Conservation (phyloP, 352 stramenopile species). For the Blastocystis sp. region DNA sequence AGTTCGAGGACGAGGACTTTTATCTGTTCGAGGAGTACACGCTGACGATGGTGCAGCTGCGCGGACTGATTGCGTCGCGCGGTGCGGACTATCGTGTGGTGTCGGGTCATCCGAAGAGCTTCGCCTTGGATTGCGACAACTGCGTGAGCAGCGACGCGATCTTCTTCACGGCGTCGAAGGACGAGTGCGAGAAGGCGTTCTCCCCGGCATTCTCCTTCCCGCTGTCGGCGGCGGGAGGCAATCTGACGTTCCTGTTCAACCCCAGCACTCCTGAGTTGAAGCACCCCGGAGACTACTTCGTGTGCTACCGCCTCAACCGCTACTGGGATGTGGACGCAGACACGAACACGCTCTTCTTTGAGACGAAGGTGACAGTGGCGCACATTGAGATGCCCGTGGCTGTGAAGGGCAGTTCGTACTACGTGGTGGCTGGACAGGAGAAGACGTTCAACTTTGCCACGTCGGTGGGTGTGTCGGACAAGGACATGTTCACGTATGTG, state of each 20-base stretch:
- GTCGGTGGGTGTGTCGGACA: neutral
- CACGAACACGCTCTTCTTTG: constrained; percentile 9
- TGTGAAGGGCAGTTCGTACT: neutral
- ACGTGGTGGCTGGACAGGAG: neutral
- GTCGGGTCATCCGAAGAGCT: constrained; percentile 16
- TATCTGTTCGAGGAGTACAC: constrained; percentile 44
- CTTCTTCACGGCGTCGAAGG: neutral
- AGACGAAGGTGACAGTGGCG: neutral
- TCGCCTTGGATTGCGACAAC: constrained; percentile 7
- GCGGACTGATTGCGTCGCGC: neutral
- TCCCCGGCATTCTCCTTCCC: neutral
- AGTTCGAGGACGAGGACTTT: constrained; percentile 54
- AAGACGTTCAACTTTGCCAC: constrained; percentile 38
- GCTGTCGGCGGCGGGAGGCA: neutral
- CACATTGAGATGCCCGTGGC: neutral
- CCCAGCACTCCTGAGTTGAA: neutral
- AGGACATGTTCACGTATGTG: constrained; percentile 42
- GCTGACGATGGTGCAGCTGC: constrained; percentile 16
- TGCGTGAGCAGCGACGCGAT: constrained; percentile 14
- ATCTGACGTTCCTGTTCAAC: constrained; percentile 31
- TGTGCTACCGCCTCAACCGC: constrained; percentile 1
- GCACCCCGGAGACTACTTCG: neutral
- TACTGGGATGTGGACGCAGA: constrained; percentile 33
- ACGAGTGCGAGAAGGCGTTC: neutral
- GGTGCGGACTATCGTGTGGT: constrained; percentile 36